phyloP scores from a whole-genome alignment of 257 asterid species.

The Lycium ferocissimum region DNA sequence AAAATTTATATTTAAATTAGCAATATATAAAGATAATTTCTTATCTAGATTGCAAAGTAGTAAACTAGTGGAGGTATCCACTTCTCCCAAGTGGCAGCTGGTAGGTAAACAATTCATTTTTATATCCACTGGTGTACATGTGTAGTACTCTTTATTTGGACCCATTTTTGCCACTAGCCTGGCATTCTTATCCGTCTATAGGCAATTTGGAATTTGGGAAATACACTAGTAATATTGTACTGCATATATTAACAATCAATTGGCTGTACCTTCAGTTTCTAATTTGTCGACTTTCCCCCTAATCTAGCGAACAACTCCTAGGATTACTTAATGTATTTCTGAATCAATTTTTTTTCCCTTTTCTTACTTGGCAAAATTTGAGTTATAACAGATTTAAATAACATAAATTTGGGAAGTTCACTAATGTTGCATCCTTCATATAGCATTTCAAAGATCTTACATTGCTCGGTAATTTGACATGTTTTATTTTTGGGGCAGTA shows the following conservation, averaged over 20 bases:
- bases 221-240: neutral
- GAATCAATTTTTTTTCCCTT: too few relatives aligned
- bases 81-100: constrained; percentile 16
- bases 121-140: neutral
- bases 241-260: neutral
- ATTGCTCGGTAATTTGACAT: neutral
- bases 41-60: neutral
- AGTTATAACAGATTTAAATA: neutral
- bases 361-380: neutral
- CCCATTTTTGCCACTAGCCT: constrained; percentile 22
- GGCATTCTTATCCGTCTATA: neutral
- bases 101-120: constrained; percentile 16
- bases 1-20: too few relatives aligned
- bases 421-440: too few relatives aligned
- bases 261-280: neutral
- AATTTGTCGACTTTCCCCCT: neutral
- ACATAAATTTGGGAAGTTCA: too few relatives aligned
- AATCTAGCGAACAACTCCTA: neutral
- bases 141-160: constrained; percentile 2
- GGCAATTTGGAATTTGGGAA: neutral
- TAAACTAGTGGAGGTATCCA: neutral
- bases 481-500: neutral
- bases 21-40: neutral
- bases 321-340: neutral
- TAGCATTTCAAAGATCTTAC: neutral